Base-by-base conservation (phyloP, 495 filamentous ascomycete species). In the Daldinia concentrica region DNA sequence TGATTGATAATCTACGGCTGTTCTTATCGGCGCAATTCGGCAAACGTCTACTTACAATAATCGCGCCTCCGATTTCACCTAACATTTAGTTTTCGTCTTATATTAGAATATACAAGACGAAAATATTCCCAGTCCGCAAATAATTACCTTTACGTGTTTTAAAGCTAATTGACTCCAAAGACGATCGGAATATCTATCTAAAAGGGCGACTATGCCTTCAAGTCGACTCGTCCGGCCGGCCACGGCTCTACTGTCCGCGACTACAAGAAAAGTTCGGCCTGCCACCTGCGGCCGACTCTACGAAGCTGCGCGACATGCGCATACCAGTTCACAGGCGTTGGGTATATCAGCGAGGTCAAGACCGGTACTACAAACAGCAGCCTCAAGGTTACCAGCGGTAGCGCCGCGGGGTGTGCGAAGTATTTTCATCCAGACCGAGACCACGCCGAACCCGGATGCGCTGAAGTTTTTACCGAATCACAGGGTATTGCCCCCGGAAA, bases 371-470 rank as follows among this genome's bases (percentile, higher is more conserved):
- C 48, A 41, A 30, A 41, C 57, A 29, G 51, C 57, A 29, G 51
- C 55, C 26, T 72, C 56, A 27, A 71, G 52, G 54, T 66, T 60
- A 62, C 62, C 62, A 24, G 52, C 58, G 7, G n/a, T 66, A 9
- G 62, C 74, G 19, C 71, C 76, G n/a, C 66, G 64, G 17, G 82
- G 85, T 62, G 84, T 82, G 66, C 92, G 95, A 37, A 93, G 90
- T 12, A 95, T 98, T 77, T 99, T 98, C 84, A 99, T 99, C 71
- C 95, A 98, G 82, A 99, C 95, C 1, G 95, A 97, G 64, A 86
- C 84, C 54, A 99, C 96, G 8, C 96, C 95, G 14, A 98, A 98
- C 80, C 83, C 88, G 1, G 92, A 97, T 84, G 95, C 88, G 4
- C 87, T 99, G 64, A 98, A 99, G 83, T 99, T 99, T 80, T 86